Base-by-base conservation (phyloP, 805 yeast genomes). In the Isabelozyma heimii region DNA sequence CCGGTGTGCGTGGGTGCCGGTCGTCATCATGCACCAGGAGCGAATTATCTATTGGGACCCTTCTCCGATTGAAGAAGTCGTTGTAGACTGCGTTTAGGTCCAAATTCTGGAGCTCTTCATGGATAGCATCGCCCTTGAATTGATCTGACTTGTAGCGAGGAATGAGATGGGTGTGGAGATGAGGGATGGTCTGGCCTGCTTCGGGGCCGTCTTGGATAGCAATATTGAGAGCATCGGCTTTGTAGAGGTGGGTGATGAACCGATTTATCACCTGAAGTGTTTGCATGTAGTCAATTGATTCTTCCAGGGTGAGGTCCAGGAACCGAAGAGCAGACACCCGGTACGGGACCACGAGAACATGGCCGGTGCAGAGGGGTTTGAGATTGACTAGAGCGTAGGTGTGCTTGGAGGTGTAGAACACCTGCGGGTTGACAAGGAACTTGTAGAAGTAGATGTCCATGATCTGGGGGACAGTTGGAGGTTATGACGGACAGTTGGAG, bases 171-270 rank as follows among this genome's bases (percentile, higher is more conserved):
- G 97, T 87, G 65, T 94, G 99, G 27, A 92, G 76, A 67, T 94
- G 99, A 5, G 97, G 96, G 2, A 94, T 85, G n/a, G 91, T 82
- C 63, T 94, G 99, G 3, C 99, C 99, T 1, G 97, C 92, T 44
- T 90, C 90, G 0, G 91, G 88, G 0, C 99, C 99, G 63, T 94
- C 99, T 65, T 94, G 99, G 50, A 95, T 89, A 9, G 97, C 92
- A 38, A 94, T 78, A 62, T 95, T 95, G 51, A 91, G 61, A 1
- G 96, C 76, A 56, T 91, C 95, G 2, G 97, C 96, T 35, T 83
- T 76, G 64, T 84, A 94, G 10, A 77, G 71, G 49, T 75, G 60
- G 53, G 79, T 84, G 13, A 94, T 83, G 53, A 91, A 86, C 47
- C 70, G 68, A 52, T 90, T 84, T 0, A 94, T 77, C 43, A 79